phyloP scores from a whole-genome alignment of 1,284 basidiomycete species.

The Ustilago loliicola region DNA sequence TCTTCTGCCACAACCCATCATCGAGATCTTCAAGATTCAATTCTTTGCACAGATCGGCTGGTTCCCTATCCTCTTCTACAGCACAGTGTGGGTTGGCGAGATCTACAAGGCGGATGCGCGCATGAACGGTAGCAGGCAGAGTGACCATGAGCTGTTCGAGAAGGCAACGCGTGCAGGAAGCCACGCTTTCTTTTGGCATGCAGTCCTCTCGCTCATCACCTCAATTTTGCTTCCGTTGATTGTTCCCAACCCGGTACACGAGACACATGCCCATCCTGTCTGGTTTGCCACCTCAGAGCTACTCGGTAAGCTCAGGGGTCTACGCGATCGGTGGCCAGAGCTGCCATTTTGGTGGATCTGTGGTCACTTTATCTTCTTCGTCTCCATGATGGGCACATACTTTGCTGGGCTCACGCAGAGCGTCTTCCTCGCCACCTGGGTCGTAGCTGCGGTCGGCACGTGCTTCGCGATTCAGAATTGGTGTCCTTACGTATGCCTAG shows the following conservation, averaged over 20 bases:
- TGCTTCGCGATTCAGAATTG: slow-evolving; percentile 73
- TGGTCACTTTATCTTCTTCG: slow-evolving; percentile 56
- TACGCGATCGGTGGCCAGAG: slow-evolving; percentile 41
- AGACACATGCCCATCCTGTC: slow-evolving; percentile 13
- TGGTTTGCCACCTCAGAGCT: slow-evolving; percentile 19
- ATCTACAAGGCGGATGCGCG: slow-evolving; percentile 57
- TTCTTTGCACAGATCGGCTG: slow-evolving; percentile 66
- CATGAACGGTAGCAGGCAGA: slow-evolving; percentile 40
- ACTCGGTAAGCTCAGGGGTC: slow-evolving; percentile 14
- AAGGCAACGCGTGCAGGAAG: slow-evolving; percentile 86
- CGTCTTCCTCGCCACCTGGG: slow-evolving; percentile 72
- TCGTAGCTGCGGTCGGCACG: slow-evolving; percentile 73
- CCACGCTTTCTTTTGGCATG: slow-evolving; percentile 82
- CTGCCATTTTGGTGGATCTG: slow-evolving; percentile 60
- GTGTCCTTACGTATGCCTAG: slow-evolving; percentile 72
- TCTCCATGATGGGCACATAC: slow-evolving; percentile 57
- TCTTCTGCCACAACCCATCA: slow-evolving; percentile 48
- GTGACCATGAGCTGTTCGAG: slow-evolving; percentile 52
- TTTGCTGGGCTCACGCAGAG: slow-evolving; percentile 44
- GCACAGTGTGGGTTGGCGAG: slow-evolving; percentile 63
- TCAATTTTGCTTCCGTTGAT: slow-evolving; percentile 83
- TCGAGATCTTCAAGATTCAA: slow-evolving; percentile 61
- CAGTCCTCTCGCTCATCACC: slow-evolving; percentile 78
- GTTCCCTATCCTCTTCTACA: slow-evolving; percentile 66
- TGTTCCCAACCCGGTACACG: slow-evolving; percentile 71